Percentiles rank a stretch among this genome's conserved stretches.
These are phyloP conservation scores for Podaxis rugospora DNA, from an alignment of 768 basidiomycete species.

Conservation along the genomic window DNA sequence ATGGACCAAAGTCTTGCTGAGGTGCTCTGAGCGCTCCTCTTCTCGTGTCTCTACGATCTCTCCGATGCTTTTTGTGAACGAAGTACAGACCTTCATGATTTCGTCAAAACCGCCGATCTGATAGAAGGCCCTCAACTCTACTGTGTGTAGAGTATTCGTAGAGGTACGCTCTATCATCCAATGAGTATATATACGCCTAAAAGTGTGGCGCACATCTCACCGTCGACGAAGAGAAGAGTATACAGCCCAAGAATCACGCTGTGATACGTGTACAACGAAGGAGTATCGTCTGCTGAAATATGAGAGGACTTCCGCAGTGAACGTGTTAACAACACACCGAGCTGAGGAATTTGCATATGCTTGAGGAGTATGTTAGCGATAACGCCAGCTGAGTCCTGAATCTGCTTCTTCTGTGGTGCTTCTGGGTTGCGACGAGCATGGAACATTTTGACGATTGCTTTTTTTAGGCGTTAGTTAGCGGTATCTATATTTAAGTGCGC, in stretches of 20 bases:
- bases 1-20: constrained; percentile 65
- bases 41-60: constrained; percentile 41
- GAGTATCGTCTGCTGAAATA: constrained; percentile 21
- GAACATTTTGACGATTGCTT: constrained; percentile 86
- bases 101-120: constrained; percentile 66
- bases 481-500: neutral
- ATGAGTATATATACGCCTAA: constrained; percentile 10
- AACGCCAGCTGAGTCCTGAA: constrained; percentile 59
- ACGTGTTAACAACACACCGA: constrained; percentile 38
- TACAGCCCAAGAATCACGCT: constrained; percentile 44
- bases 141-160: constrained; percentile 74
- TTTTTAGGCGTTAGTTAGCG: neutral
- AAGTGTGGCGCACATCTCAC: constrained; percentile 23
- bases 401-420: constrained; percentile 69
- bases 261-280: constrained; percentile 40
- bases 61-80: constrained; percentile 55
- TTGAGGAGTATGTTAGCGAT: constrained; percentile 71
- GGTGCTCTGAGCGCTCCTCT: constrained; percentile 53
- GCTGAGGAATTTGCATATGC: constrained; percentile 53
- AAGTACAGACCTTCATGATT: constrained; percentile 52
- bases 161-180: constrained; percentile 64
- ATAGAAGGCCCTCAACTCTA: constrained; percentile 73
- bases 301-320: neutral
- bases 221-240: constrained; percentile 43
- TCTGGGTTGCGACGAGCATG: constrained; percentile 78